Evolutionary conservation across 1,139 yeast species (phyloP), one percentile per base, ranked within the genome.

Genomic region (Yamadazyma mexicana): DNA sequence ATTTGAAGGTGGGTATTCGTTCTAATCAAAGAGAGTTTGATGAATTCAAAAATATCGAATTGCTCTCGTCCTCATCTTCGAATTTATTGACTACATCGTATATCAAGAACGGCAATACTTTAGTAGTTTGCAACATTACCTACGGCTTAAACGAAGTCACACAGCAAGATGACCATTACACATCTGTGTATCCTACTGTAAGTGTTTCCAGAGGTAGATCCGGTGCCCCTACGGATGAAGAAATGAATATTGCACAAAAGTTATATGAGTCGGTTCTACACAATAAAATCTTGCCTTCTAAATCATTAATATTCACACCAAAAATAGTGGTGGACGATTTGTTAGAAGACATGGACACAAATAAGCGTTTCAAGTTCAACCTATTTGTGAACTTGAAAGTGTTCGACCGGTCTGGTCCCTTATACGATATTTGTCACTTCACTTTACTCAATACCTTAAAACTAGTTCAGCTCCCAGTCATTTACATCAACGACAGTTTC

Each of bases 161-260:
- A 30, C 64, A 43, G 4, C 22, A 14, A n/a, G 4, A 7, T 5
- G 33, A 35, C 16, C 52, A 52, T n/a, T 66, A 58, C 47, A 62
- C 81, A 1, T 61, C 82, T 0, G 73, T 84, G 0, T 88, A 77
- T 55, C 94, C 96, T 0, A 83, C 87, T 33, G 91, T 91, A 9
- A 94, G 87, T 50, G 78, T 88, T 12, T 77, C 83, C 41, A 70
- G 94, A 43, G 96, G 95, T 15, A 70, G 88, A 40, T 40, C 47
- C 0, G 87, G 89, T 26, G 88, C 92, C 2, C 97, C 97, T 17
- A 82, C 94, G 1, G 89, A 83, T 49, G 97, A 91, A 62, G 97
- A 91, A 60, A 88, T 87, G 86, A 80, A 78, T 23, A 56, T 87
- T 25, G 79, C 95, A 3, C 95, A 87, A 58, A 69, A 71, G 43